These are phyloP conservation scores for Medicago lupulina DNA, from an alignment of 306 rosid genomes.

Conservation along the genomic window DNA sequence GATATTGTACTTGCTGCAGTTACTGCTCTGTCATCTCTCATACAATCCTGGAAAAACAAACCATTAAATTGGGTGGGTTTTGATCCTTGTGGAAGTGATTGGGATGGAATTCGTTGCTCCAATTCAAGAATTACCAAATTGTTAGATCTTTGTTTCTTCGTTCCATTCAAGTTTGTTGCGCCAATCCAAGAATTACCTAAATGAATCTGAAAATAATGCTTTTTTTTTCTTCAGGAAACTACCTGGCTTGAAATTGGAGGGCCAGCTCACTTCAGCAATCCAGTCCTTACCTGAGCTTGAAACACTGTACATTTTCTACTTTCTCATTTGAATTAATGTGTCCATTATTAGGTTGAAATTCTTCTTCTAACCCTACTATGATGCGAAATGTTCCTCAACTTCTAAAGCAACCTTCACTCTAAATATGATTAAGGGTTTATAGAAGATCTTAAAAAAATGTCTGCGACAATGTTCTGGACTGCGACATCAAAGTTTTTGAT, in stretches of 20 bases:
- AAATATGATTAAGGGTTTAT: too few relatives aligned
- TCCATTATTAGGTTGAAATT: neutral
- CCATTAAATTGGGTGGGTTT: constrained; percentile 55
- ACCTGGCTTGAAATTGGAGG: constrained; percentile 48
- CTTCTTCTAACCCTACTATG: too few relatives aligned
- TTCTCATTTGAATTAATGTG: constrained; percentile 14
- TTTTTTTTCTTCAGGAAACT: constrained; percentile 49
- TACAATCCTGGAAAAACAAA: constrained; percentile 50
- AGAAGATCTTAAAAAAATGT: neutral
- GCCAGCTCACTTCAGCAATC: constrained; percentile 59
- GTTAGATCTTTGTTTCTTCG: constrained; percentile 45
- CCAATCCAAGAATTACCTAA: too few relatives aligned
- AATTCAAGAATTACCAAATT: constrained; percentile 49
- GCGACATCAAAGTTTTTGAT: neutral
- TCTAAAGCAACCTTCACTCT: too few relatives aligned
- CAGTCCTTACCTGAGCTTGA: constrained; percentile 54
- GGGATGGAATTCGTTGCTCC: constrained; percentile 55
- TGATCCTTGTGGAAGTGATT: constrained; percentile 54
- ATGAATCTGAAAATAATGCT: constrained; percentile 14
- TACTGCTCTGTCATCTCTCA: constrained; percentile 42
- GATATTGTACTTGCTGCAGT: constrained; percentile 38
- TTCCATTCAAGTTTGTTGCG: constrained; percentile 3
- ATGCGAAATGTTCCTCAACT: too few relatives aligned
- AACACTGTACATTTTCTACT: constrained; percentile 54
- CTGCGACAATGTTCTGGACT: neutral